phyloP scores from a whole-genome alignment of 148 eudicot genomes.

The Camellia japonica region DNA sequence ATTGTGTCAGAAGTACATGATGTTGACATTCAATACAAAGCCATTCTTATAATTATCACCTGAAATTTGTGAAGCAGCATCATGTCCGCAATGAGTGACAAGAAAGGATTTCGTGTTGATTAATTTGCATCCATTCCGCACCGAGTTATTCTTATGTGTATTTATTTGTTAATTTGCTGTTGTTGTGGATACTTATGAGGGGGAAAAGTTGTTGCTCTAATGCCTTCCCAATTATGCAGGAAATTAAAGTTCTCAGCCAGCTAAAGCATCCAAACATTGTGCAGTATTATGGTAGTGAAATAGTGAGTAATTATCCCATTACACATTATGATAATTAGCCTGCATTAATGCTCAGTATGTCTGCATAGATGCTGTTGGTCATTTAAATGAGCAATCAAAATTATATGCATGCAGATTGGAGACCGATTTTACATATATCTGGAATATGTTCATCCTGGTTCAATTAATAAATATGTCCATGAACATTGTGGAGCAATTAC shows the following conservation, averaged over 20 bases:
- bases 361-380: not conserved
- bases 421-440: conserved; percentile 79
- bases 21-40: not conserved
- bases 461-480: conserved; percentile 73
- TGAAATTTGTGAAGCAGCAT: not conserved
- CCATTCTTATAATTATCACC: not conserved
- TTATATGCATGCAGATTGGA: conserved; percentile 52
- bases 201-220: not conserved
- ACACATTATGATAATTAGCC: not conserved
- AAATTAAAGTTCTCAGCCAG: conserved; percentile 75
- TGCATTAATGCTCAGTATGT: not conserved
- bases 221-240: conserved; percentile 43
- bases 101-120: not conserved
- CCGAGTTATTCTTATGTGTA: not conserved
- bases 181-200: not conserved
- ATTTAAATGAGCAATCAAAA: not conserved
- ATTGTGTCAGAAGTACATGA: not conserved
- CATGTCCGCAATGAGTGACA: not conserved
- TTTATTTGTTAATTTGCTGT: not conserved
- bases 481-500: conserved; percentile 90
- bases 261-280: conserved; percentile 93
- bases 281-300: conserved; percentile 93
- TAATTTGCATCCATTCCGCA: too few relatives aligned
- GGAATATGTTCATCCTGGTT: conserved; percentile 97
- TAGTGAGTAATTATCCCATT: conserved; percentile 51